These are phyloP conservation scores for Sordariomycetes sp. DNA, from an alignment of 2,329 filamentous ascomycete species.

Conservation along the genomic window DNA sequence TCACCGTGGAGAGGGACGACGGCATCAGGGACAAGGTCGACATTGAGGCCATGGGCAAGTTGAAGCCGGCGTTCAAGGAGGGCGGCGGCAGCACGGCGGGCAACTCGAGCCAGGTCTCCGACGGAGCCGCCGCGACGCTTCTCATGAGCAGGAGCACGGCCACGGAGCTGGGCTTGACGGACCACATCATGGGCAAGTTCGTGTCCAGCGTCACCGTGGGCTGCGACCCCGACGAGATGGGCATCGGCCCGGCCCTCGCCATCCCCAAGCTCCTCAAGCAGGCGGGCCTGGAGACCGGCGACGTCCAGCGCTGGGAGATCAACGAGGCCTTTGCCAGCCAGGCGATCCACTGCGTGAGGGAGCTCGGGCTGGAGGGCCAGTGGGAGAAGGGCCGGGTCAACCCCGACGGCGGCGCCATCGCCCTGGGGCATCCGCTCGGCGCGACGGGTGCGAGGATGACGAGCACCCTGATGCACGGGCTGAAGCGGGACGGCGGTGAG, in stretches of 20 bases:
- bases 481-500: constrained; percentile 57
- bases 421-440: constrained; percentile 79
- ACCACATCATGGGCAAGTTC: constrained; percentile 72
- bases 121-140: constrained; percentile 76
- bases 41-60: constrained; percentile 60
- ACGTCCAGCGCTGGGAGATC: constrained; percentile 85
- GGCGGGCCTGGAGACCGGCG: constrained; percentile 54
- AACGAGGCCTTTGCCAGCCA: constrained; percentile 74
- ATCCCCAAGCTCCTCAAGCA: constrained; percentile 73
- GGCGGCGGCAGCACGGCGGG: constrained; percentile 76
- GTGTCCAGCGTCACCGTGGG: constrained; percentile 68
- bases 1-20: constrained; percentile 72
- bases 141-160: constrained; percentile 81
- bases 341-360: constrained; percentile 60
- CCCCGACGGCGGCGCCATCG: constrained; percentile 81
- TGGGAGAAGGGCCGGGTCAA: constrained; percentile 67
- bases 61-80: constrained; percentile 78
- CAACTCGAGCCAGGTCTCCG: constrained; percentile 78
- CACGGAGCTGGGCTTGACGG: constrained; percentile 58
- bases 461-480: constrained; percentile 55
- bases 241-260: constrained; percentile 76
- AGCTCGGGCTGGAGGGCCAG: constrained; percentile 54
- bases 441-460: constrained; percentile 75
- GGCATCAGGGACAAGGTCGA: constrained; percentile 65
- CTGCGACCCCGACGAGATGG: constrained; percentile 88